Base-by-base conservation (phyloP, 208 protist species). In the Leishmania arabica region DNA sequence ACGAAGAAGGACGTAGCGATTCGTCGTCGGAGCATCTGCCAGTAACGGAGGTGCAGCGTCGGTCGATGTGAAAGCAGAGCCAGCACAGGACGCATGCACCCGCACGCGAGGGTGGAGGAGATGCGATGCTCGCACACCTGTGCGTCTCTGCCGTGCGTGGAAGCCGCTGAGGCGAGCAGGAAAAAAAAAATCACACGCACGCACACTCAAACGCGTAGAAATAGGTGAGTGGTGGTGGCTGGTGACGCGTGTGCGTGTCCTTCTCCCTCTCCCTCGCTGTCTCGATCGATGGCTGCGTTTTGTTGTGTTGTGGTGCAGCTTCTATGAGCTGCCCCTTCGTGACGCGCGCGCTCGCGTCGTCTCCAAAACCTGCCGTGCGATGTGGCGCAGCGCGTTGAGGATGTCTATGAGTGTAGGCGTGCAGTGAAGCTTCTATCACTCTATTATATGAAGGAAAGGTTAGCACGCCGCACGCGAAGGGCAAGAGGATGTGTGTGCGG, bases 1-100 rank as follows among this genome's bases (percentile, higher is more conserved):
- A 58, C 1, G 51, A 27, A 45, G 72, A 62, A 6, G 31, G 53
- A 19, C 5, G 72, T 21, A 2, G 51, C 31, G 72, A 76, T 45
- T 40, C 51, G 49, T 76, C 72, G 42, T 58, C 53, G 72, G 17
- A 76, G 24, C 72, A 76, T 76, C 24, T n/a, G 60, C 53, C 40
- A 62, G 51, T 13, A 62, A 58, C 17, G 11, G 19, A 6, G 17
- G 45, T 54, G 51, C 31, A 34, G 72, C 40, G 51, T 76, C n/a
- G 21, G n/a, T 60, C 1, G 3, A n/a, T 54, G 51, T 15, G 72
- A 19, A 7, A 27, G 56, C 56, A 62, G n/a, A 42, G 27, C 56
- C 24, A 31, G 42, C 24, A 34, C 40, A 51, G 40, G 40, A 17
- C 68, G 34, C 62, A 71, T 19, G 40, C 21, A 47, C 66, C 15